Base-by-base conservation (phyloP, 768 basidiomycete genomes). In the Psilocybe azurescens region DNA sequence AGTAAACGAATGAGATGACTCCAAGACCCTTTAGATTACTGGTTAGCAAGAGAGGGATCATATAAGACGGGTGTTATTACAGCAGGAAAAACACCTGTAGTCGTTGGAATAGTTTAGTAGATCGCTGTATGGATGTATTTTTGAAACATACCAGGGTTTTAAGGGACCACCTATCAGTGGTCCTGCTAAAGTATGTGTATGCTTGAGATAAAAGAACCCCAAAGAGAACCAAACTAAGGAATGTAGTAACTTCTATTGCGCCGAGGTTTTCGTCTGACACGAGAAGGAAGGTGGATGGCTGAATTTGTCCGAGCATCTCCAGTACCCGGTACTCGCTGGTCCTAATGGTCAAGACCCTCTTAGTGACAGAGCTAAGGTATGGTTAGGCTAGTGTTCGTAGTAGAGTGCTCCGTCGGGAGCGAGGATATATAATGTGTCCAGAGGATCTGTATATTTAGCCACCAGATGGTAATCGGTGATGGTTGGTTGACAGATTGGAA, bases 191-290 rank as follows among this genome's bases (percentile, higher is more conserved):
- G 44, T 65, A 65, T 5, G 57, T 44, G 41, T 62, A 65, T 47
- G 48, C 64, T 52, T 64, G 63, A 7, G 63, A 53, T 16, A 64
- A 32, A 6, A 60, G 36, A 3, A 64, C 36, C 2, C 63, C 63
- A 28, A 58, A 60, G 16, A 64, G 50, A 29, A 55, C n/a, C 46
- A 64, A 50, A 46, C 63, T 58, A 24, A 60, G 24, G 20, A 57
- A 64, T 32, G 63, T 64, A 0, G 63, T 58, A 11, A 64, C 36
- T 47, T 64, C 39, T 30, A 64, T 50, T 14, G 63, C 59, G 32
- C 63, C 63, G 30, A 64, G 63, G 48, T 64, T 61, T 30, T 33
- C 28, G 20, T 59, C 29, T 5, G 62, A 59, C 54, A 59, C 48
- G 9, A 64, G 24, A 41, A 51, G 48, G 29, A 64, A 56, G 8